Evolutionary conservation across 2,329 filamentous ascomycete species (phyloP).

Genomic region (Cryphonectria japonica): DNA sequence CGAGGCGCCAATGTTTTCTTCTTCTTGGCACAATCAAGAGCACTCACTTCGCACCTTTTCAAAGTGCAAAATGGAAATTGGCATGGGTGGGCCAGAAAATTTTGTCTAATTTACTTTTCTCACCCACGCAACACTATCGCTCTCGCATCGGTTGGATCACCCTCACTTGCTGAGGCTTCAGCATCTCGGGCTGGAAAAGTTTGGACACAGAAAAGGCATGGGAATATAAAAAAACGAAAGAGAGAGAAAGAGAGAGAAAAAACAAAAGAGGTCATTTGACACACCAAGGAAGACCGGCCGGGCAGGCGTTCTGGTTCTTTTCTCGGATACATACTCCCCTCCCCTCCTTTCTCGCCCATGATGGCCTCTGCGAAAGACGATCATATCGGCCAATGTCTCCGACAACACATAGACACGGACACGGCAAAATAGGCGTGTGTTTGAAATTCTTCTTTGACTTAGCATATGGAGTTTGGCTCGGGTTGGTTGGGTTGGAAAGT

Average conservation of each 20-base stretch:
- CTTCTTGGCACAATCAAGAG: not conserved
- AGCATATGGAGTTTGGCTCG: not conserved
- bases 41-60: not conserved
- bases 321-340: not conserved
- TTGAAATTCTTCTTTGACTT: not conserved
- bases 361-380: not conserved
- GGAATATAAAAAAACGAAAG: not conserved
- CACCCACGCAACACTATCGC: not conserved
- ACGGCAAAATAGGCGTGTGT: conserved; percentile 1
- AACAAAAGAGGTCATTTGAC: conserved; percentile 3
- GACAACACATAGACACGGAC: not conserved
- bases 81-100: not conserved
- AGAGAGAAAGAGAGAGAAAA: not conserved
- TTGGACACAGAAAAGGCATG: conserved; percentile 8
- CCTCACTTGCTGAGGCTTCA: not conserved
- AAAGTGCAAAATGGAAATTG: not conserved
- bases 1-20: not conserved
- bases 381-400: not conserved
- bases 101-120: not conserved
- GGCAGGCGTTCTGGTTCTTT: conserved; percentile 11
- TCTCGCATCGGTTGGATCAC: not conserved
- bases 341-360: not conserved
- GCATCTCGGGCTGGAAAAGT: conserved; percentile 2
- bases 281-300: conserved; percentile 6
- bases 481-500: not conserved